Percentiles rank a stretch among this genome's conserved stretches.
phyloP scores from a whole-genome alignment of 2,329 filamentous ascomycete genomes.

The Penicillium crustosum region DNA sequence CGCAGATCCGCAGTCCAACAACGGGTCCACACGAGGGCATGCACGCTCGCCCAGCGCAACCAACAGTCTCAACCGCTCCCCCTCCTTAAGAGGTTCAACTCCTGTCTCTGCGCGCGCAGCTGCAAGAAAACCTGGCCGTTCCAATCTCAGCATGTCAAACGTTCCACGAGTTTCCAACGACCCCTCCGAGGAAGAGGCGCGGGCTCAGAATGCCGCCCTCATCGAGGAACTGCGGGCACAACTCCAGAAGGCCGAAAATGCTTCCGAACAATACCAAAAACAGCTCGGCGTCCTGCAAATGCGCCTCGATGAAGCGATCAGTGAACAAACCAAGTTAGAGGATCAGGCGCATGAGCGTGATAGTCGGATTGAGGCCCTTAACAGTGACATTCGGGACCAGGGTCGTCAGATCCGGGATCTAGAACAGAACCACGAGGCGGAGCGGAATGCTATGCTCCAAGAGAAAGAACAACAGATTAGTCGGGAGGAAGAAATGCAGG shows the following conservation, averaged over 20 bases:
- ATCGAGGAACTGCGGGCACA: conserved; percentile 83
- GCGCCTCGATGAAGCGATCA: conserved; percentile 78
- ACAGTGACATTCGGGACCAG: conserved; percentile 81
- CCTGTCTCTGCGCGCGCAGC: conserved; percentile 72
- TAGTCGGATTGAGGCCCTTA: conserved; percentile 75
- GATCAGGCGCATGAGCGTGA: conserved; percentile 85
- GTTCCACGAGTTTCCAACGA: conserved; percentile 50
- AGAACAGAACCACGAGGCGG: conserved; percentile 88
- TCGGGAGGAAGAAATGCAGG: conserved; percentile 86
- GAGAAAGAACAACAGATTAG: conserved; percentile 87
- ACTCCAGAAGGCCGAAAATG: conserved; percentile 74
- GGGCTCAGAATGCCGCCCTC: conserved; percentile 74
- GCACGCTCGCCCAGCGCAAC: conserved; percentile 52
- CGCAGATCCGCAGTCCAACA: conserved; percentile 31
- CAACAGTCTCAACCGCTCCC: conserved; percentile 57
- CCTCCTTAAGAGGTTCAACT: conserved; percentile 59
- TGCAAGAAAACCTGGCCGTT: conserved; percentile 57
- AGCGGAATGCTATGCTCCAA: conserved; percentile 80
- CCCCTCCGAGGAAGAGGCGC: conserved; percentile 66
- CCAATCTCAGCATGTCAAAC: conserved; percentile 45
- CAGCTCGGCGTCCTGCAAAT: conserved; percentile 82
- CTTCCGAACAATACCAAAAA: conserved; percentile 77
- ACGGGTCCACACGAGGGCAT: conserved; percentile 40
- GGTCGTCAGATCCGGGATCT: conserved; percentile 84
- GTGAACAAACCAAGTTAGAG: conserved; percentile 82